Base-by-base conservation (phyloP, 371 early-diverging fungal genomes). In the Mortierella sp. region DNA sequence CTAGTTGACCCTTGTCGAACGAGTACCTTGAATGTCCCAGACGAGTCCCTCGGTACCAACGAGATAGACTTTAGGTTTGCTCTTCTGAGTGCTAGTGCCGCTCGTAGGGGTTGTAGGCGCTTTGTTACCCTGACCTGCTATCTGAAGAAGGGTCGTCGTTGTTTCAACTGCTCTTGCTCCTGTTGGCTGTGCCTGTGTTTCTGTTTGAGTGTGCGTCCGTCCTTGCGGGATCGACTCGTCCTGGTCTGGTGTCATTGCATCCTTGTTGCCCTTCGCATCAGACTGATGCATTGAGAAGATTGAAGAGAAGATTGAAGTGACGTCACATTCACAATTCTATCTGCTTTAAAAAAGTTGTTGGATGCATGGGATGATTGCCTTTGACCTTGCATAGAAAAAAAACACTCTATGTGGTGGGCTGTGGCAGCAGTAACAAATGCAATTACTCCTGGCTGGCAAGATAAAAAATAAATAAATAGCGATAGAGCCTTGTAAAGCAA, bases 11-110 rank as follows among this genome's bases (percentile, higher is more conserved):
- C 42, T 31, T 21, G 5, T 19, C 52, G 26, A 48, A 57, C 6
- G 31, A 9, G 65, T 45, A 84, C 84, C 84, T n/a, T 80, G 63
- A 26, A 80, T 70, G 70, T 80, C 77, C 84, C 84, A 84, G 28
- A 84, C 80, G 10, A 84, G 80, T 7, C 78, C 80, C 24, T 75
- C 84, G 10, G 57, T 48, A 24, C 84, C 84, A 14, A 54, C 42
- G 26, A 84, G 70, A 38, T 74, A 72, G 14, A 84, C 45, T 52
- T 16, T 77, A 24, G 84, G 84, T 34, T 72, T 84, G 10, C 65
- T 45, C n/a, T 38, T 24, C 10, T 34, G 16, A 8, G 68, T 38
- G 42, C 68, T 24, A 5, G 21, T 34, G 38, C 38, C 11, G 10
- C 38, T 9, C 7, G 10, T 21, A 21, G 68, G 24, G 0, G 42